Conservation (phyloP, 129 eudicot species). For the Oenanthe sinensis region DNA sequence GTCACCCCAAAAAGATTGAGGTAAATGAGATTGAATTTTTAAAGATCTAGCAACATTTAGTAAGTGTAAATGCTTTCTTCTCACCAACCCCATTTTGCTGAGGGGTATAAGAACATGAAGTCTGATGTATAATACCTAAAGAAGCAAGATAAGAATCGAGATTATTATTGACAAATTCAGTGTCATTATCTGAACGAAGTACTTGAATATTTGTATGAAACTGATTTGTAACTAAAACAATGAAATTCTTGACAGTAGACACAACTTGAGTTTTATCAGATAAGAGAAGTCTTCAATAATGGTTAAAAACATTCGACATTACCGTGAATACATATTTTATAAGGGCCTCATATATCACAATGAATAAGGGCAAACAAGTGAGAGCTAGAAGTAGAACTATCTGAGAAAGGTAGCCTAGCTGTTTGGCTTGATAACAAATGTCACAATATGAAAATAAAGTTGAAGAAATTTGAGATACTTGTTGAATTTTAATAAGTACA, state of each 20-base stretch:
- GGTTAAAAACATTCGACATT: neutral
- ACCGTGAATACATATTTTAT: neutral
- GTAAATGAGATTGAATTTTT: neutral
- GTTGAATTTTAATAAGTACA: too few relatives aligned
- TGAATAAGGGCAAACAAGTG: slow-evolving; percentile 11
- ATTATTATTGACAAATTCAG: neutral
- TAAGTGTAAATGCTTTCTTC: neutral
- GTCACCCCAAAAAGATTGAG: neutral
- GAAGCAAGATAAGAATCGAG: neutral
- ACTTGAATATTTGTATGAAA: neutral
- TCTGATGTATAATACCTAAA: neutral
- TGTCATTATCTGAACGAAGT: slow-evolving; percentile 11
- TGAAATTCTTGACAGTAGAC: neutral
- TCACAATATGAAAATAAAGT: neutral
- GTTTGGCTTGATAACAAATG: neutral
- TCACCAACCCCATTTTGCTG: neutral
- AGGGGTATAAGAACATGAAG: neutral
- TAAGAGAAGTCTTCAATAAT: slow-evolving; percentile 14
- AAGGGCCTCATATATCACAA: slow-evolving; percentile 17
- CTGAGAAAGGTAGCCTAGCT: neutral
- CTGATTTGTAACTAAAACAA: neutral
- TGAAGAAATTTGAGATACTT: neutral
- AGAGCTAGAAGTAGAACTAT: neutral
- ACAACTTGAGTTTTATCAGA: slow-evolving; percentile 4
- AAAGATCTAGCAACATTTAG: neutral